A percentile compares a stretch with the other conserved stretches of the same genome.
phyloP scores from a whole-genome alignment of 352 stramenopile species.

The Phytopythium mirpurense region DNA sequence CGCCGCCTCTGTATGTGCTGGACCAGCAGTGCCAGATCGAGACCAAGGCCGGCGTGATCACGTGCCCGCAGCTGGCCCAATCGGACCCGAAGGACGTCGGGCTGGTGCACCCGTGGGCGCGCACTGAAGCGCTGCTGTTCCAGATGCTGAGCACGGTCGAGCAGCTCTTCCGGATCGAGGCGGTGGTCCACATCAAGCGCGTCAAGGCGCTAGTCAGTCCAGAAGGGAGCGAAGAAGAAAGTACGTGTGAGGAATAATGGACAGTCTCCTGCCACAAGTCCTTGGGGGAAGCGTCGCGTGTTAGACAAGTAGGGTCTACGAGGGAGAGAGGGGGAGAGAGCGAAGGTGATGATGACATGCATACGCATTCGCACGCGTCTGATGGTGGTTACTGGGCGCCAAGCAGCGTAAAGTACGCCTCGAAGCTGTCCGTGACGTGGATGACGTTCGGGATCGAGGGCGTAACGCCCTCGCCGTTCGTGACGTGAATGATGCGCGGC shows the following conservation, averaged over 20 bases:
- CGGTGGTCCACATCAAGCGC: slow-evolving; percentile 17
- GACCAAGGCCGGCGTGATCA: slow-evolving; percentile 25
- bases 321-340: background rate
- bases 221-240: background rate
- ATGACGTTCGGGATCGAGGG: slow-evolving; percentile 31
- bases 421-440: slow-evolving; percentile 63
- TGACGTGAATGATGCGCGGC: slow-evolving; percentile 61
- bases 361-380: background rate
- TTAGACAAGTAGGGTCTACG: too few species aligned
- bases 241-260: background rate
- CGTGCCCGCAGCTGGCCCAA: slow-evolving; percentile 29
- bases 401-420: slow-evolving; percentile 63
- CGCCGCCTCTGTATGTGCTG: slow-evolving; percentile 21
- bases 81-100: slow-evolving; percentile 24
- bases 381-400: slow-evolving; percentile 13
- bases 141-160: slow-evolving; percentile 46
- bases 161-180: slow-evolving; percentile 52
- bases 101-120: slow-evolving; percentile 49
- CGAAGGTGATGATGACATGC: too few species aligned
- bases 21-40: slow-evolving; percentile 22
- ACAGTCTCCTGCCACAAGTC: background rate
- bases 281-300: background rate
- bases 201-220: background rate
- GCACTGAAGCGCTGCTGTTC: slow-evolving; percentile 43
- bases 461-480: slow-evolving; percentile 17